Evolutionary conservation across 768 basidiomycete species (phyloP).

Genomic region (Suillus subalutaceus): DNA sequence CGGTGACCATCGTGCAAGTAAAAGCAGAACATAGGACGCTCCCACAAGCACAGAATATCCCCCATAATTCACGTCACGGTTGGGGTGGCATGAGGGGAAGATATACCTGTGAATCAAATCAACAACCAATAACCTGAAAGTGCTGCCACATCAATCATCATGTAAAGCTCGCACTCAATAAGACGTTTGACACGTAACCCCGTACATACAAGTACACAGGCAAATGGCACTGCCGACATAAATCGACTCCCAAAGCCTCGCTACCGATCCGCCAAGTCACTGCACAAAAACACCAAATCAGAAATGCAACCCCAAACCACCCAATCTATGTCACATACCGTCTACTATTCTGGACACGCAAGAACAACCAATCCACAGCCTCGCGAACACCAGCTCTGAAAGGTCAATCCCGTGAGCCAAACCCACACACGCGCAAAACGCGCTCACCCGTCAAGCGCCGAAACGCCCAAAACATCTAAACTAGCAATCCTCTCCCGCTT

Average conservation of each 20-base stretch:
- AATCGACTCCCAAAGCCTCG: not conserved
- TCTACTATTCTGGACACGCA: slow-evolving; percentile 89
- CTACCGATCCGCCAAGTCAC: slow-evolving; percentile 6
- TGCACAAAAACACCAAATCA: not conserved
- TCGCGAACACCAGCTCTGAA: slow-evolving; percentile 84
- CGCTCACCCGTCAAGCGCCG: slow-evolving; percentile 85
- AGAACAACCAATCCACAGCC: slow-evolving; percentile 93
- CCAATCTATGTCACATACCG: slow-evolving; percentile 41
- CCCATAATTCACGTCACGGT: not conserved
- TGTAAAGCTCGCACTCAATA: not conserved
- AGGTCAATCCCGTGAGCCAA: not conserved
- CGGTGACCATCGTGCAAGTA: not conserved
- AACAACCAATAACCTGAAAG: not conserved
- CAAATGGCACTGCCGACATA: not conserved
- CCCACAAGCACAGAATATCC: not conserved
- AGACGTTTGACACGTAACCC: not conserved
- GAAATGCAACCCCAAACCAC: not conserved
- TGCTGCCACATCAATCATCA: not conserved
- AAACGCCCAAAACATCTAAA: slow-evolving; percentile 87
- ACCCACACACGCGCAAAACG: not conserved
- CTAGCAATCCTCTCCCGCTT: slow-evolving; percentile 67
- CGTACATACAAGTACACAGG: not conserved
- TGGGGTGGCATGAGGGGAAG: not conserved
- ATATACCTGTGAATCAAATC: not conserved
- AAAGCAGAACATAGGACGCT: not conserved